phyloP scores from a whole-genome alignment of 345 rosid species.

The Linum usitatissimum region DNA sequence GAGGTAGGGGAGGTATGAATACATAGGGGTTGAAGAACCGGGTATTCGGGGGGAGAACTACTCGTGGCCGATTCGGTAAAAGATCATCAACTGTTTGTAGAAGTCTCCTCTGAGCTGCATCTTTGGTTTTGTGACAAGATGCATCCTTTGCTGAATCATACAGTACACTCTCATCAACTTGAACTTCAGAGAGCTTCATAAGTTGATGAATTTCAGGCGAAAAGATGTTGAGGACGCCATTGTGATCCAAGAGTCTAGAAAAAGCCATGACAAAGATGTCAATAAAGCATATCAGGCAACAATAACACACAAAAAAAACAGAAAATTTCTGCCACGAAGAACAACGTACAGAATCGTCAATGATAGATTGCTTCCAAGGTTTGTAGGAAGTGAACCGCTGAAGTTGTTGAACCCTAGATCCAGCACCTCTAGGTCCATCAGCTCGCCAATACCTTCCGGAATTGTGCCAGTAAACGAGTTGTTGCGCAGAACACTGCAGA shows the following conservation, averaged over 20 bases:
- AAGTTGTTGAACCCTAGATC: constrained; percentile 15
- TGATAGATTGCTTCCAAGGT: background rate
- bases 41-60: constrained; percentile 12
- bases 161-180: constrained; percentile 22
- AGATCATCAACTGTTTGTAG: constrained; percentile 21
- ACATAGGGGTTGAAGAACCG: constrained; percentile 1
- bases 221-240: background rate
- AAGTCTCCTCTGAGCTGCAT: constrained; percentile 26
- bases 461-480: constrained; percentile 9
- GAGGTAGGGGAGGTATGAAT: constrained; percentile 21
- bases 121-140: constrained; percentile 17
- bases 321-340: background rate
- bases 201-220: constrained; percentile 17
- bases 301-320: background rate
- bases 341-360: constrained; percentile 4
- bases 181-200: constrained; percentile 31
- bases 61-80: constrained; percentile 10
- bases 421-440: constrained; percentile 8
- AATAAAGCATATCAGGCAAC: background rate
- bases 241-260: constrained; percentile 11
- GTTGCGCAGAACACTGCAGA: constrained; percentile 9
- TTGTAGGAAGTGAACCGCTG: constrained; percentile 10
- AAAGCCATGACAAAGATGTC: background rate
- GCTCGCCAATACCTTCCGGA: constrained; percentile 8
- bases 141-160: constrained; percentile 13